A percentile compares a stretch with the other conserved stretches of the same genome.
Evolutionary conservation across 1,139 yeast genomes (phyloP).

Genomic region (Diutina pseudorugosa): DNA sequence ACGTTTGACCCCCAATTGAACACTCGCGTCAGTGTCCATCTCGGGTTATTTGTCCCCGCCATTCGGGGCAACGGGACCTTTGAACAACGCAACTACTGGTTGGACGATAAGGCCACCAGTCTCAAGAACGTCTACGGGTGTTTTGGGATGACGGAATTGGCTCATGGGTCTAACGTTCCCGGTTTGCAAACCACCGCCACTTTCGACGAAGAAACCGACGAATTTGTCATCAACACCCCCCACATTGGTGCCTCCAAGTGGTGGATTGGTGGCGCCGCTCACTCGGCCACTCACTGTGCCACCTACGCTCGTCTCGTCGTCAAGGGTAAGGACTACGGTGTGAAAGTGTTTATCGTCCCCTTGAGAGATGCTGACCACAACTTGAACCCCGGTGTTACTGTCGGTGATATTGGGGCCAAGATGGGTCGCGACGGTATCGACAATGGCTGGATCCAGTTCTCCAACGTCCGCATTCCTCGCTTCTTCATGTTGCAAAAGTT

Average conservation of each 20-base stretch:
- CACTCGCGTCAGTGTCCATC: constrained; percentile 37
- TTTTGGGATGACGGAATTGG: constrained; percentile 39
- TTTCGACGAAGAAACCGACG: constrained; percentile 27
- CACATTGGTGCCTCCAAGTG: constrained; percentile 40
- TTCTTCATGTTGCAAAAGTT: constrained; percentile 37
- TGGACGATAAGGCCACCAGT: constrained; percentile 37
- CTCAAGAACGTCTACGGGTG: constrained; percentile 32
- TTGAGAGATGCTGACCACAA: constrained; percentile 34
- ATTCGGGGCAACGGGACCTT: constrained; percentile 39
- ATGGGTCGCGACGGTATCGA: constrained; percentile 19
- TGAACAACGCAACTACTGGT: constrained; percentile 60
- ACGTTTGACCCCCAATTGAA: constrained; percentile 38
- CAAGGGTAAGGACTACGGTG: constrained; percentile 34
- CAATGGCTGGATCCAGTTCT: constrained; percentile 10
- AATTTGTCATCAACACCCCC: constrained; percentile 34
- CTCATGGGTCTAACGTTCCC: constrained; percentile 36
- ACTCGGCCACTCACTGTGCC: constrained; percentile 33
- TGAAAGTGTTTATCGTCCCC: constrained; percentile 37
- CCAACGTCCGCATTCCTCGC: constrained; percentile 32
- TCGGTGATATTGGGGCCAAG: constrained; percentile 38
- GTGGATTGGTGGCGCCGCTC: constrained; percentile 45
- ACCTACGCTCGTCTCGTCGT: constrained; percentile 33
- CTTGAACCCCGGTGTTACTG: constrained; percentile 29
- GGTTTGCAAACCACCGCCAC: constrained; percentile 38
- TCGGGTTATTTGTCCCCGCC: constrained; percentile 35